Percentiles rank a stretch among this genome's conserved stretches.
Evolutionary conservation across 73 alveolate species (phyloP).

Genomic region (Blepharisma stoltei): DNA sequence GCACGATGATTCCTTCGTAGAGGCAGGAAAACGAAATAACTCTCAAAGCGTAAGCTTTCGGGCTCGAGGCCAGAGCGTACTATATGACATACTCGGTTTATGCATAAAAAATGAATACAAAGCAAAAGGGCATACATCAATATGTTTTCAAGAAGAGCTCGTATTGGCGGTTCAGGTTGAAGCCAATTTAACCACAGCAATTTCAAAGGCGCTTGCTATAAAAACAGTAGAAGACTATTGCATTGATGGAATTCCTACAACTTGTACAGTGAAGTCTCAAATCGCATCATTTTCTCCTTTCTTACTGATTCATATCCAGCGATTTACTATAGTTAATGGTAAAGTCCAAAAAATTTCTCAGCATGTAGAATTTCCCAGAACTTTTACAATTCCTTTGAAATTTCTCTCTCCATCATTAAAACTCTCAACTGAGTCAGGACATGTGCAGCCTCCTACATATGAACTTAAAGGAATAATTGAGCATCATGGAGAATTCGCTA

Average conservation of each 20-base stretch:
- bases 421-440: not conserved
- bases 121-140: slow-evolving; percentile 12
- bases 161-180: not conserved
- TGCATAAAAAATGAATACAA: not conserved
- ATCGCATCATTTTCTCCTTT: not conserved
- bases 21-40: not conserved
- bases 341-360: not conserved
- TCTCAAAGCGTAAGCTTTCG: slow-evolving; percentile 2
- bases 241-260: slow-evolving; percentile 11
- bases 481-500: slow-evolving; percentile 25
- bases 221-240: not conserved
- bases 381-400: not conserved
- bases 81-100: slow-evolving; percentile 5
- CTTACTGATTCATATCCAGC: slow-evolving; percentile 4
- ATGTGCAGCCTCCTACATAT: not conserved
- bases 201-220: not conserved
- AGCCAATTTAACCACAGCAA: not conserved
- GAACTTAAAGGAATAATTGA: slow-evolving; percentile 7
- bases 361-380: not conserved
- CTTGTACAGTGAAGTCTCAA: not conserved
- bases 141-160: slow-evolving; percentile 21
- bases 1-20: slow-evolving; percentile 11
- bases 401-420: not conserved
- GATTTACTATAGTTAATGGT: slow-evolving; percentile 1
- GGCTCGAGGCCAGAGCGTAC: slow-evolving; percentile 5